Evolutionary conservation across 2,329 filamentous ascomycete species (phyloP).

Genomic region (Aspergillus spinulosporus): DNA sequence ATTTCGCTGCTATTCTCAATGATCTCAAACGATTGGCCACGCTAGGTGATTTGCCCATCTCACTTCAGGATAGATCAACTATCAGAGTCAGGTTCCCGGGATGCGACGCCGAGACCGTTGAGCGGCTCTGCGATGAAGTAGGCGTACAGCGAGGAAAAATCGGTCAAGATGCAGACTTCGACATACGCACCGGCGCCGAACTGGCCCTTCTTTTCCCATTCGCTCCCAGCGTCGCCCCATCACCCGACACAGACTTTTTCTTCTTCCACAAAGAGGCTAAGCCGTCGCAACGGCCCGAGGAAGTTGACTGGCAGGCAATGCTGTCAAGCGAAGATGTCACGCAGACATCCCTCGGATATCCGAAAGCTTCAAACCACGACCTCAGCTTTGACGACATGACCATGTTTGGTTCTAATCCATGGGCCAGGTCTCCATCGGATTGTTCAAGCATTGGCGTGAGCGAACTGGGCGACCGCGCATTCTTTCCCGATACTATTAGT

Average conservation of each 20-base stretch:
- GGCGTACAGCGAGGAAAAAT: conserved; percentile 79
- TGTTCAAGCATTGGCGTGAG: conserved; percentile 61
- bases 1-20: conserved; percentile 73
- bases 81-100: conserved; percentile 87
- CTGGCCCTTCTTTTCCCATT: conserved; percentile 84
- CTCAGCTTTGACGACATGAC: conserved; percentile 45
- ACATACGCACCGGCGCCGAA: conserved; percentile 64
- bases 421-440: conserved; percentile 54
- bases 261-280: conserved; percentile 44
- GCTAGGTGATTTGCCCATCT: conserved; percentile 80
- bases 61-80: conserved; percentile 65
- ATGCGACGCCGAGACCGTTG: conserved; percentile 79
- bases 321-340: conserved; percentile 45
- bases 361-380: conserved; percentile 29
- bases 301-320: conserved; percentile 60
- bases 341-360: conserved; percentile 27
- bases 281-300: conserved; percentile 35
- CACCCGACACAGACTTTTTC: conserved; percentile 45
- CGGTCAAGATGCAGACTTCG: conserved; percentile 75
- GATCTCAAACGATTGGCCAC: conserved; percentile 76
- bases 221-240: conserved; percentile 61
- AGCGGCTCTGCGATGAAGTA: conserved; percentile 80
- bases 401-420: conserved; percentile 53
- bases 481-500: conserved; percentile 44
- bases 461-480: conserved; percentile 46